These are phyloP conservation scores for Neurospora sp. DNA, from an alignment of 495 filamentous ascomycete species.

Conservation along the genomic window DNA sequence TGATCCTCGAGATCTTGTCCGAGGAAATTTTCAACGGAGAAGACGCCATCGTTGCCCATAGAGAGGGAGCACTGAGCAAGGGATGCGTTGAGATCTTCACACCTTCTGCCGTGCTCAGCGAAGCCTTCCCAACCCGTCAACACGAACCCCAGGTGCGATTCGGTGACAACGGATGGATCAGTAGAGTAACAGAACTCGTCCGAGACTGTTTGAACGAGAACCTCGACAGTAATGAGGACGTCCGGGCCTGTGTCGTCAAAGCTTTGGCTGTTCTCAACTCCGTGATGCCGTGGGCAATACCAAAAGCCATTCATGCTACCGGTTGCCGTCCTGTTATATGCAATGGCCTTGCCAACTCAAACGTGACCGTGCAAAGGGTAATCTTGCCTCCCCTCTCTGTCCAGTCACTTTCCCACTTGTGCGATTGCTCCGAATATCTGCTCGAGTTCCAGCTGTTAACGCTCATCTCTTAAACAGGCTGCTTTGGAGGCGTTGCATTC, in stretches of 20 bases:
- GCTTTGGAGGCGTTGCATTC: slow-evolving; percentile 75
- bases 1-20: slow-evolving; percentile 81
- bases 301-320: slow-evolving; percentile 62
- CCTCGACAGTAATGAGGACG: slow-evolving; percentile 49
- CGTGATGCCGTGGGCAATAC: slow-evolving; percentile 72
- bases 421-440: slow-evolving; percentile 3
- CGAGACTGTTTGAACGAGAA: slow-evolving; percentile 59
- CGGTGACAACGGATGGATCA: slow-evolving; percentile 79
- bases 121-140: slow-evolving; percentile 59
- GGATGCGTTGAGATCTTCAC: slow-evolving; percentile 90
- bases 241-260: slow-evolving; percentile 60
- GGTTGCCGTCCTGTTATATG: slow-evolving; percentile 63
- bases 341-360: slow-evolving; percentile 59
- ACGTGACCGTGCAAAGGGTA: slow-evolving; percentile 54
- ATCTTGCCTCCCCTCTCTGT: neutral
- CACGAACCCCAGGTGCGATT: slow-evolving; percentile 51
- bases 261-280: slow-evolving; percentile 66
- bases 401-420: slow-evolving; percentile 43
- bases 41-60: slow-evolving; percentile 70
- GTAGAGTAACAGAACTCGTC: slow-evolving; percentile 64
- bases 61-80: slow-evolving; percentile 73
- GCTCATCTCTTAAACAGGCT: slow-evolving; percentile 39
- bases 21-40: slow-evolving; percentile 86
- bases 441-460: slow-evolving; percentile 2
- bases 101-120: slow-evolving; percentile 59